Evolutionary conservation across 345 rosid species (phyloP).

Genomic region (Toxicodendron radicans): DNA sequence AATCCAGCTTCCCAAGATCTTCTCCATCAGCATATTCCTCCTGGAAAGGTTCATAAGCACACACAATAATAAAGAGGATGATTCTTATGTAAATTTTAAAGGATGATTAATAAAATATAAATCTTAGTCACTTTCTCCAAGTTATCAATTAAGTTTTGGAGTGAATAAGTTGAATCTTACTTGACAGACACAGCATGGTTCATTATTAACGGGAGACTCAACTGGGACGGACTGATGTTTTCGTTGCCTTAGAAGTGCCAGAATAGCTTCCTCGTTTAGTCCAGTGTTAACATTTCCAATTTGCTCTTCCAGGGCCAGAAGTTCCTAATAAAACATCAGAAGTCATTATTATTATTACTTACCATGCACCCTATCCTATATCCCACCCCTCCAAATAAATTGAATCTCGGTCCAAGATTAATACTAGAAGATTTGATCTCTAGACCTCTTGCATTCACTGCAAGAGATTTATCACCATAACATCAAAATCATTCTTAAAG

Average conservation of each 20-base stretch:
- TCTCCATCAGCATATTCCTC: constrained; percentile 37
- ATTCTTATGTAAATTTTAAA: no score
- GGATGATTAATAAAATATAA: no score
- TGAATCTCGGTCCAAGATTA: no score
- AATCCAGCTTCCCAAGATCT: constrained; percentile 31
- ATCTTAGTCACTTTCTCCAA: no score
- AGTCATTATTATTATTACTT: no score
- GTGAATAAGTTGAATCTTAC: constrained; percentile 16
- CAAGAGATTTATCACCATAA: no score
- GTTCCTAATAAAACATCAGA: constrained; percentile 21
- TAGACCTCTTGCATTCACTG: no score
- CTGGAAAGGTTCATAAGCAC: constrained; percentile 12
- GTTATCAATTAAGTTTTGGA: no score
- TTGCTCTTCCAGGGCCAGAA: constrained; percentile 30
- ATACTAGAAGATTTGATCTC: no score
- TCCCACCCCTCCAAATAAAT: no score
- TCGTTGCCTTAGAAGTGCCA: constrained; percentile 12
- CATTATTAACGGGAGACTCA: background rate
- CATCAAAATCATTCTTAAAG: no score
- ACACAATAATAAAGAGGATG: background rate
- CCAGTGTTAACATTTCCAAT: constrained; percentile 31
- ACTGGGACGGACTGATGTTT: constrained; percentile 14
- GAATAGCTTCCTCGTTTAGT: constrained; percentile 27
- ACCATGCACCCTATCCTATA: background rate
- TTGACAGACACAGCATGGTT: constrained; percentile 44